phyloP scores from a whole-genome alignment of 306 rosid genomes.

The Dicorynia guianensis region DNA sequence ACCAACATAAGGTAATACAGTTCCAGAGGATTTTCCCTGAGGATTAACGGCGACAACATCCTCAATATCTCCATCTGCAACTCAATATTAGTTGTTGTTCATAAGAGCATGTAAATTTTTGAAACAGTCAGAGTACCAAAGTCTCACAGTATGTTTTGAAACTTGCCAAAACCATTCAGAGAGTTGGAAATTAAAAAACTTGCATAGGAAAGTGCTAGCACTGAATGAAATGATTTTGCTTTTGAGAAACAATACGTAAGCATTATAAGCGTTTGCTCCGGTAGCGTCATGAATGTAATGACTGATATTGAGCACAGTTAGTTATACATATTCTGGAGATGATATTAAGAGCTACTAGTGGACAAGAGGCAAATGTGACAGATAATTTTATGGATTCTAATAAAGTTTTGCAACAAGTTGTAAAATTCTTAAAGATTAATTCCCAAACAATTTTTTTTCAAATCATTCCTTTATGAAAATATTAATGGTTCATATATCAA shows the following conservation, averaged over 20 bases:
- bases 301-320: neutral
- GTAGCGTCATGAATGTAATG: neutral
- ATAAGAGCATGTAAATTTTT: constrained; percentile 33
- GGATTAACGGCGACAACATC: constrained; percentile 53
- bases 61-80: constrained; percentile 82
- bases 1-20: constrained; percentile 88
- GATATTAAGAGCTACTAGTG: neutral
- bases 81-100: constrained; percentile 5
- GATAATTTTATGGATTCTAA: constrained; percentile 15
- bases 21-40: constrained; percentile 74
- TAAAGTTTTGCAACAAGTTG: constrained; percentile 1
- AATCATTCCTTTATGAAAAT: constrained; percentile 25
- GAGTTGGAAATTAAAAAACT: constrained; percentile 13
- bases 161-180: constrained; percentile 1
- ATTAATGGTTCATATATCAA: constrained; percentile 29
- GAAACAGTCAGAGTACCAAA: constrained; percentile 20
- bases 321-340: neutral
- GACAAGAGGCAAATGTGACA: neutral
- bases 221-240: neutral
- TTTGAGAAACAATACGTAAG: constrained; percentile 15
- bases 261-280: constrained; percentile 4
- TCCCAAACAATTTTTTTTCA: constrained; percentile 1
- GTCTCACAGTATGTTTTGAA: constrained; percentile 7
- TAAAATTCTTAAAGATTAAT: neutral
- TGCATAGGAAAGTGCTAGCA: constrained; percentile 2